Conservation (phyloP, 768 basidiomycete species). For the Serendipita vermifera region DNA sequence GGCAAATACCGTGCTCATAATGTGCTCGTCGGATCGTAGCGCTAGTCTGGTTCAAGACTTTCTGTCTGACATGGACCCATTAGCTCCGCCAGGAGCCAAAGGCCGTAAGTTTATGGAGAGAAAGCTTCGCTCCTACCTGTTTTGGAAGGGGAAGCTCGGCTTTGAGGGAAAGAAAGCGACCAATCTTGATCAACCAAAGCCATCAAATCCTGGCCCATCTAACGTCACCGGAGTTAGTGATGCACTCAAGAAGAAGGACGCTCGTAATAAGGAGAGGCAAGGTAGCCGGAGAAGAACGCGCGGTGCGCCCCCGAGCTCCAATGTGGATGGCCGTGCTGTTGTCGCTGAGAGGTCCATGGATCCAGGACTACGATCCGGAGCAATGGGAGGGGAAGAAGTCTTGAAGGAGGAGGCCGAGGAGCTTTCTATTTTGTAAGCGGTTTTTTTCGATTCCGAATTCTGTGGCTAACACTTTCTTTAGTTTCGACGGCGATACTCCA, state of each 20-base stretch:
- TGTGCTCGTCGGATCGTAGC: constrained; percentile 71
- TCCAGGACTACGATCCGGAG: not conserved
- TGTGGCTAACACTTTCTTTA: not conserved
- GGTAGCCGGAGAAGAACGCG: constrained; percentile 61
- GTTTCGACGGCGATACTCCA: constrained; percentile 12
- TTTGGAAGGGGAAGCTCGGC: constrained; percentile 56
- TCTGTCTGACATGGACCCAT: constrained; percentile 49
- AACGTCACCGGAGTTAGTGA: constrained; percentile 41
- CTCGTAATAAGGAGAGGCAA: constrained; percentile 41
- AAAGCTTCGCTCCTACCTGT: constrained; percentile 58
- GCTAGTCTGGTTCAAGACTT: constrained; percentile 68
- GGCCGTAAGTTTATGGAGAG: constrained; percentile 70
- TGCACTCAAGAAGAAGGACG: constrained; percentile 66
- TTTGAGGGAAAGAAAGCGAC: not conserved
- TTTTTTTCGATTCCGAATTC: not conserved
- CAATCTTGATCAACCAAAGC: not conserved
- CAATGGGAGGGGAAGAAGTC: constrained; percentile 6
- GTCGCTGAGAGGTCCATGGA: constrained; percentile 9
- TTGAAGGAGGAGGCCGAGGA: constrained; percentile 17
- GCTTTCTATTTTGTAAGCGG: constrained; percentile 2
- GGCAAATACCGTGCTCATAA: constrained; percentile 69
- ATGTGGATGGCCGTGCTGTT: constrained; percentile 9
- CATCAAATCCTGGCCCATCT: not conserved
- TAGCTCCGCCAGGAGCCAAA: constrained; percentile 43
- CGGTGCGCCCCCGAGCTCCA: constrained; percentile 35